These are phyloP conservation scores for Claviceps spartinae DNA, from an alignment of 2,329 filamentous ascomycete species.

Conservation along the genomic window DNA sequence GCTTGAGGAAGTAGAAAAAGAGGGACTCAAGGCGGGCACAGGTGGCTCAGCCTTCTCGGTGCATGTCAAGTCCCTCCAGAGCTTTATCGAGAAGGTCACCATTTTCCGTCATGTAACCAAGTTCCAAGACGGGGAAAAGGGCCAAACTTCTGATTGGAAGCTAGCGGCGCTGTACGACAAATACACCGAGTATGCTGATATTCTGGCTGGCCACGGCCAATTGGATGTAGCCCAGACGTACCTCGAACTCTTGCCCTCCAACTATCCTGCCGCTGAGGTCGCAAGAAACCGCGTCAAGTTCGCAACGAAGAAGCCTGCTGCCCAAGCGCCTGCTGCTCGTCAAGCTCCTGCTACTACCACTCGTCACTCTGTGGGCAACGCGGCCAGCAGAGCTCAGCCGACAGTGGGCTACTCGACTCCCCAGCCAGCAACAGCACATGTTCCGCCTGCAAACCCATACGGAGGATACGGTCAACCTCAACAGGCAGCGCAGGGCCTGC, in stretches of 20 bases:
- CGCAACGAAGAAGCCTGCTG: constrained; percentile 48
- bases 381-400: constrained; percentile 13
- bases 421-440: constrained; percentile 18
- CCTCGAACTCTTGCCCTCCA: constrained; percentile 68
- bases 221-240: constrained; percentile 81
- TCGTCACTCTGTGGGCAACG: constrained; percentile 10
- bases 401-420: constrained; percentile 34
- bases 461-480: constrained; percentile 8
- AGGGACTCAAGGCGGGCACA: constrained; percentile 52
- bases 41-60: constrained; percentile 80
- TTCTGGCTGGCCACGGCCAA: constrained; percentile 81
- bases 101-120: constrained; percentile 90
- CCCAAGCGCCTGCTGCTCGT: constrained; percentile 7
- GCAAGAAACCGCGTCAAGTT: constrained; percentile 74
- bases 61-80: constrained; percentile 75
- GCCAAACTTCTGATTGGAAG: constrained; percentile 71
- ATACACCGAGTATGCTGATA: constrained; percentile 93
- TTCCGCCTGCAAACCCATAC: constrained; percentile 19
- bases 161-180: constrained; percentile 79
- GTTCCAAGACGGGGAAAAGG: constrained; percentile 68
- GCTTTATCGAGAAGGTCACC: constrained; percentile 96
- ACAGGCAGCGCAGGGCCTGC: constrained; percentile 14
- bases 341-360: constrained; percentile 1
- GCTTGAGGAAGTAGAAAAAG: constrained; percentile 70
- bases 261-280: constrained; percentile 77